Base-by-base conservation (phyloP, 306 rosid genomes). In the Carpinus fangiana region DNA sequence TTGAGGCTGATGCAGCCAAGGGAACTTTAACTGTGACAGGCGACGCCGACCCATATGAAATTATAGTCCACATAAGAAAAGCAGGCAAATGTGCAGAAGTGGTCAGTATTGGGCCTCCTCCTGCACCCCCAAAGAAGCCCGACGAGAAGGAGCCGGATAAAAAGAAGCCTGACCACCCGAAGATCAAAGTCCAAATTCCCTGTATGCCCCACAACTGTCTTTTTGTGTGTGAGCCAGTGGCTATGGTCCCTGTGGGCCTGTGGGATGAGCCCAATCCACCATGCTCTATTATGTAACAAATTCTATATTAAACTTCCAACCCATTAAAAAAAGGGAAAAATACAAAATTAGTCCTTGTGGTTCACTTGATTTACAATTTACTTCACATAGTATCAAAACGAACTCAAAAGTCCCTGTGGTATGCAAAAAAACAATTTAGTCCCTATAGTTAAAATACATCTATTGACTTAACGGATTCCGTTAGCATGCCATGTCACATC, bases 11-110 rank as follows among this genome's bases (percentile, higher is more conserved):
- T 76, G 93, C 75, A 82, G 87, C 56, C 52, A 89, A 88, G 66
- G 93, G 90, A 17, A 88, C 88, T 20, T 56, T 90, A 78, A 86
- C 86, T 0, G 87, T 92, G 48, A 89, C 86, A 5, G 97, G 97
- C 5, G 41, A 84, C n/a, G 93, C 93, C 53, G 97, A 92, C 64
- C 96, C 97, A 2, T 86, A 80, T 62, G 87, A 84, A 0, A 87
- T 90, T 51, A 85, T 92, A 7, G 74, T 85, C 20, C 73, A 83
- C 8, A 79, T 80, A 38, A 87, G 92, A 81, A 88, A 87, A 75
- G 80, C 84, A 0, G 87, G 89, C 5, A 92, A 83, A 79, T 45
- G 1, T 75, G 96, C 69, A 0, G 84, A 90, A 31, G 84, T 90
- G 2, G 82, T 90, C 26, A 92, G 81, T 64, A 71, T 92, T 56